phyloP scores from a whole-genome alignment of 495 filamentous ascomycete species.

The Barbatosphaeria neglecta region DNA sequence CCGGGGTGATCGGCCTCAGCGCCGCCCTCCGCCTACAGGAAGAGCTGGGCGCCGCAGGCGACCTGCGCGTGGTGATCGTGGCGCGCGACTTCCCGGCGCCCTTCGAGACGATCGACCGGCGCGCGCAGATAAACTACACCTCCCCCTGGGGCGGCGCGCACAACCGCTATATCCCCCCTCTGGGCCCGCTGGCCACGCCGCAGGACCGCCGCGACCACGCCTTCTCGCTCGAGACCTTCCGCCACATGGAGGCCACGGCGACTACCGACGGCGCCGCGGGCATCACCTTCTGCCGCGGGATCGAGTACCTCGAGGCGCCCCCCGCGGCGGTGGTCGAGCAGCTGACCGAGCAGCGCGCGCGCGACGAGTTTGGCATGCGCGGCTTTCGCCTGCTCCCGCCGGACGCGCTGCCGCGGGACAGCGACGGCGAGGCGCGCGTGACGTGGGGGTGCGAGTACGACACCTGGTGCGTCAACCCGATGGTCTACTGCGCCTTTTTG shows the following conservation, averaged over 20 bases:
- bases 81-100: slow-evolving; percentile 44
- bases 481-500: slow-evolving; percentile 48
- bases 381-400: slow-evolving; percentile 30
- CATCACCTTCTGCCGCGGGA: slow-evolving; percentile 39
- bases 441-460: slow-evolving; percentile 46
- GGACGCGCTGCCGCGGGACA: slow-evolving; percentile 29
- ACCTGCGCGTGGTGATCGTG: slow-evolving; percentile 39
- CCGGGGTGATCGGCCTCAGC: slow-evolving; percentile 48
- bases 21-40: slow-evolving; percentile 39
- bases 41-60: slow-evolving; percentile 9
- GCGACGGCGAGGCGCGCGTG: too few species aligned
- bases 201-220: slow-evolving; percentile 28
- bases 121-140: slow-evolving; percentile 45
- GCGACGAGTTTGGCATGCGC: slow-evolving; percentile 27
- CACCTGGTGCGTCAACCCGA: slow-evolving; percentile 49
- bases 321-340: slow-evolving; percentile 24
- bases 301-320: slow-evolving; percentile 46
- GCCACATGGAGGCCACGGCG: slow-evolving; percentile 33
- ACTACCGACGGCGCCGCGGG: slow-evolving; percentile 33
- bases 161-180: slow-evolving; percentile 43
- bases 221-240: slow-evolving; percentile 40
- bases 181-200: slow-evolving; percentile 2
- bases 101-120: slow-evolving; percentile 27
- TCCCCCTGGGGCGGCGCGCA: slow-evolving; percentile 57
- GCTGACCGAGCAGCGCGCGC: slow-evolving; percentile 15